Base-by-base conservation (phyloP, 2,329 filamentous ascomycete genomes). In the Tolypocladium guangdongense region DNA sequence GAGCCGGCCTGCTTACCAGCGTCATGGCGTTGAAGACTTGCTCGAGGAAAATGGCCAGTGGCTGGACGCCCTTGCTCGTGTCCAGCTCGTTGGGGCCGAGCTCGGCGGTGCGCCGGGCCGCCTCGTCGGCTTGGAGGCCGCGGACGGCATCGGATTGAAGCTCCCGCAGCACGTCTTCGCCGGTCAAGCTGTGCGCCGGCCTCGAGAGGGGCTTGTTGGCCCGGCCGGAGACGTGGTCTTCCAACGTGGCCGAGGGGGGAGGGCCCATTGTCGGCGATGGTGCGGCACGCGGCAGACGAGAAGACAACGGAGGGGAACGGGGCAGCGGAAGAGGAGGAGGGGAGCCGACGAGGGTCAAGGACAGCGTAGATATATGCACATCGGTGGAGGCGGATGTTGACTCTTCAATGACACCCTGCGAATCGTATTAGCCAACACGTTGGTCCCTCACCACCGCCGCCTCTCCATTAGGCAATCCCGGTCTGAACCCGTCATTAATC, bases 11-110 rank as follows among this genome's bases (percentile, higher is more conserved):
- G 58, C 65, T 62, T 62, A 84, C 84, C 66, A 87, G 66, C 58
- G 81, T 86, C 79, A 87, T 81, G 14, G 83, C 83, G 66, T 87
- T 87, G 55, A 82, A 82, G 52, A 87, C 72, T 63, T 87, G 84
- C 35, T 78, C 74, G 50, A 86, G 71, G 22, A 88, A 68, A 55
- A 87, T 87, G 62, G 84, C 84, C 52, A 77, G 59, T 32, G 80
- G 76, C 53, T 78, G 78, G 24, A 87, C 82, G 8, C 79, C 78
- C 52, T 77, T 71, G 7, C 72, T 76, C 49, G 82, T 78, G 51
- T 82, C 81, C 11, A 88, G 75, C 55, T 86, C 78, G 58, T 87
- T 88, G n/a, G 70, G 67, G 4, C 84, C 84, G 68, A 80, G 78
- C 47, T 80, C 67, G 30, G 78, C 73, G 2, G 84, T 68, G 22